These are phyloP conservation scores for Botrytis deweyae DNA, from an alignment of 2,329 filamentous ascomycete species.

Conservation along the genomic window DNA sequence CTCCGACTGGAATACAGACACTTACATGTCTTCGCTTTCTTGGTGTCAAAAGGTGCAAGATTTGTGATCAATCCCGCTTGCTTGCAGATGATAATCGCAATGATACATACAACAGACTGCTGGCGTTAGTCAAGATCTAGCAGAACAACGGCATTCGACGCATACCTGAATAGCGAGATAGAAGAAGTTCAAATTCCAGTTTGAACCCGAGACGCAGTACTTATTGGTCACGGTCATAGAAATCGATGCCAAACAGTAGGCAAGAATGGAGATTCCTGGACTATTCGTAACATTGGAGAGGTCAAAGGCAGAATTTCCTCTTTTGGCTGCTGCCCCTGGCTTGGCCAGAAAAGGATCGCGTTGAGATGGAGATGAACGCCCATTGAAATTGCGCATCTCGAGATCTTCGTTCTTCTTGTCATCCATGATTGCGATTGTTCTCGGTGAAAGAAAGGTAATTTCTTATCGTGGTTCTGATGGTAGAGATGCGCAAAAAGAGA, in stretches of 20 bases:
- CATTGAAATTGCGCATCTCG: conserved; percentile 40
- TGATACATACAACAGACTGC: conserved; percentile 85
- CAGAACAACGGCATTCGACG: background rate
- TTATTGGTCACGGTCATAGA: conserved; percentile 99
- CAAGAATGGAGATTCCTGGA: conserved; percentile 75
- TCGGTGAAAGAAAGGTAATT: conserved; percentile 17
- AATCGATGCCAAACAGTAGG: conserved; percentile 95
- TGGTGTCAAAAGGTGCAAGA: conserved; percentile 75
- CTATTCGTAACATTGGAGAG: conserved; percentile 62
- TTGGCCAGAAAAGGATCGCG: conserved; percentile 40
- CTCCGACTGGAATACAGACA: conserved; percentile 4
- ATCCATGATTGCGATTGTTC: conserved; percentile 58
- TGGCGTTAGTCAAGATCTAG: conserved; percentile 25
- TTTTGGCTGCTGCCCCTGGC: conserved; percentile 41
- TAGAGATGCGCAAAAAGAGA: conserved; percentile 27
- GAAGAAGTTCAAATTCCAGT: conserved; percentile 97
- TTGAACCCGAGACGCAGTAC: conserved; percentile 86
- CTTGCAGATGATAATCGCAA: conserved; percentile 81
- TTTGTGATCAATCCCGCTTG: conserved; percentile 78
- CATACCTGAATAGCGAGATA: conserved; percentile 88
- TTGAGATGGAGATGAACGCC: conserved; percentile 40
- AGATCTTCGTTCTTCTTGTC: conserved; percentile 85
- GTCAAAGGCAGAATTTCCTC: conserved; percentile 25
- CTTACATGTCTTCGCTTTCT: conserved; percentile 91
- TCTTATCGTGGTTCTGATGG: conserved; percentile 11